Evolutionary conservation across 257 asterid species (phyloP).

Genomic region (Nicotiana sylvestris): DNA sequence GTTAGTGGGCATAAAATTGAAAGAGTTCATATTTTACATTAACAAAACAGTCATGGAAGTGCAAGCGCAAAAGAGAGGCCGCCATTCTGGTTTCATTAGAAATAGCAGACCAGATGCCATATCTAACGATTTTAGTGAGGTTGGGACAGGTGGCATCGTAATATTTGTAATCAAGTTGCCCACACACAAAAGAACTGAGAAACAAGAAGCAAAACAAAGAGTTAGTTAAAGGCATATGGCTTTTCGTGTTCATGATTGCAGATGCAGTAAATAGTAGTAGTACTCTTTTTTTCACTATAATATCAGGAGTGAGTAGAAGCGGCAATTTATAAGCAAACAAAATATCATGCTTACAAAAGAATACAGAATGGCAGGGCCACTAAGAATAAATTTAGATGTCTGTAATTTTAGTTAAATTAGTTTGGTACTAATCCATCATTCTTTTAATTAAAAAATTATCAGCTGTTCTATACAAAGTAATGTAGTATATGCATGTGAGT

Average conservation of each 20-base stretch:
- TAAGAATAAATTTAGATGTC: conserved; percentile 18
- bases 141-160: conserved; percentile 55
- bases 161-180: conserved; percentile 54
- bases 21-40: conserved; percentile 24
- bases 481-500: conserved; percentile 19
- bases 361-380: conserved; percentile 29
- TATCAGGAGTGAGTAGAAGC: background rate
- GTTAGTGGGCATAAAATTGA: background rate
- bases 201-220: conserved; percentile 30
- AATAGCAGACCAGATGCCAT: conserved; percentile 64
- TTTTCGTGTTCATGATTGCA: conserved; percentile 18
- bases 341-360: background rate
- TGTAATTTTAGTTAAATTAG: conserved; percentile 22
- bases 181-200: conserved; percentile 22
- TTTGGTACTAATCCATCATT: conserved; percentile 30
- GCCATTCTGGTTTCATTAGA: conserved; percentile 73
- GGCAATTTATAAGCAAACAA: conserved; percentile 35
- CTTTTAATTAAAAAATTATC: conserved; percentile 18
- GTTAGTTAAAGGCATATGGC: conserved; percentile 11
- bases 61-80: conserved; percentile 70
- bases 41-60: conserved; percentile 78
- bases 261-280: background rate
- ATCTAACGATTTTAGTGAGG: conserved; percentile 42
- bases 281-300: background rate
- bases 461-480: conserved; percentile 6